Base-by-base conservation (phyloP, 768 basidiomycete genomes). In the Lepiota venenata region DNA sequence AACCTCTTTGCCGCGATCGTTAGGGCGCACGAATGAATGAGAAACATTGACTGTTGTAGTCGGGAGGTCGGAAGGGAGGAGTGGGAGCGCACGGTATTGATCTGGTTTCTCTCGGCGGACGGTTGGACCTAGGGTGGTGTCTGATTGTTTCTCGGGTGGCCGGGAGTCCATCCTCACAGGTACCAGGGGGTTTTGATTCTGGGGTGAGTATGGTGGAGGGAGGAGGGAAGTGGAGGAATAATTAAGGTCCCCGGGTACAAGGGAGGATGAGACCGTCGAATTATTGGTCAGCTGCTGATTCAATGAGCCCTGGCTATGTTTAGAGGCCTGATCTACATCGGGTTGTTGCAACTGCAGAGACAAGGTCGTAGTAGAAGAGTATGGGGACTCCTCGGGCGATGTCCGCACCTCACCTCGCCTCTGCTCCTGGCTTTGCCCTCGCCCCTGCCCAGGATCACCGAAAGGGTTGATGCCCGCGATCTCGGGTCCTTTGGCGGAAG, bases 1-100 rank as follows among this genome's bases (percentile, higher is more conserved):
- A 2, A 95, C 91, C 62, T 98, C 96, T 67, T 93, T 93, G 47
- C 93, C 91, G 48, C 87, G 80, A 56, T 96, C 91, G 63, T 96
- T 98, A 4, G 92, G 84, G 15, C 85, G 82, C 52, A 98, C 92
- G 46, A 88, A 84, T 11, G 91, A 93, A 52, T 86, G 85, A 2
- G 84, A 84, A 25, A 98, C 93, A 6, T 70, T 66, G 52, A 92
- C 76, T 22, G 71, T 76, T 2, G 93, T 91, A 46, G 78, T 79
- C 36, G 84, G 83, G 12, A 98, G 84, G 63, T 96, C 91, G 12
- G 73, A 69, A 3, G 82, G 72, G 18, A 91, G 68, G 21, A 91
- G 73, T 11, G 88, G 88, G 20, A 91, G 79, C 1, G 85, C 84
- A 48, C 89, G 86, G 21, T 55, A 55, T 22, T 47, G 39, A 9